Base-by-base conservation (phyloP, 768 basidiomycete genomes). In the Termitomyces sp. region DNA sequence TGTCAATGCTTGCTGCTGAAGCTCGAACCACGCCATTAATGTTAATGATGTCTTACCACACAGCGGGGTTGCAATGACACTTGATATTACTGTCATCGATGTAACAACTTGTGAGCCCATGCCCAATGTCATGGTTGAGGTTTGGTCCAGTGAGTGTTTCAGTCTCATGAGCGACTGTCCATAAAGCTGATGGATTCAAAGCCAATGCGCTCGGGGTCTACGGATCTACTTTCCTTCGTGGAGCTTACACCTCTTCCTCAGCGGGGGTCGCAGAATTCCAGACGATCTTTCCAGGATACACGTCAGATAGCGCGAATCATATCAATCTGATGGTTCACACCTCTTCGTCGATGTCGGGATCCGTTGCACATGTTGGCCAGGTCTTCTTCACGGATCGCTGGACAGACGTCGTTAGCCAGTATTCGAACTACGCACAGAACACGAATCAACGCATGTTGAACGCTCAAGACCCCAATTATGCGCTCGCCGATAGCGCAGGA, bases 31-130 rank as follows among this genome's bases (percentile, higher is more conserved):
- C 30, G 16, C 3, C 7, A n/a, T 47, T 18, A 27, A 24, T 56
- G 4, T 12, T 45, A 34, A 60, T 26, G 20, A 45, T 43, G 57
- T 26, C 16, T 20, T 51, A 5, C 12, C 47, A 26, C 37, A 8
- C 39, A 76, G 72, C 20, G 77, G 77, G 5, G 63, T 78, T 34
- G 57, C 68, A 7, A 62, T 77, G 55, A 71, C 66, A 1, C 66
- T 79, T 42, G 75, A 79, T 58, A 68, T 79, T 34, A 73, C 72
- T 39, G 62, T 77, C 36, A 64, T 79, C 56, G 71, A 77, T 56
- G 69, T 72, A 2, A 64, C 69, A n/a, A 75, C 76, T 20, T 79
- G 77, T 68, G 52, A 75, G 57, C 74, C 76, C 2, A 63, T 76
- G 45, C 42, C 68, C 13, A 71, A 74, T 57, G 69, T 67, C 16